Conservation (phyloP, 1,284 basidiomycete genomes). For the Moesziomyces antarcticus region DNA sequence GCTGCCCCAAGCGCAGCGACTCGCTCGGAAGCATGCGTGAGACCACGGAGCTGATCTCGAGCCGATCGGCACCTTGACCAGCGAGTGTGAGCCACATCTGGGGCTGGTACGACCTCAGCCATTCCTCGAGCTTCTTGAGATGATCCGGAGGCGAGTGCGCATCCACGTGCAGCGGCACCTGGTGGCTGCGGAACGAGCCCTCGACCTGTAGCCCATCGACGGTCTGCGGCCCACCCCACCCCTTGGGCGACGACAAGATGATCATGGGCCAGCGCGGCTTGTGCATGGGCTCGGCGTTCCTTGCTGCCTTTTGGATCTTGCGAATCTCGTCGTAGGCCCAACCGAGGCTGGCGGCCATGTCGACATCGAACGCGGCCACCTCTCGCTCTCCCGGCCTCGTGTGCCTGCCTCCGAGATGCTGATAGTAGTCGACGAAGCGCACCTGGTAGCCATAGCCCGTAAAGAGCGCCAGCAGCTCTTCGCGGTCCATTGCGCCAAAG, state of each 20-base stretch:
- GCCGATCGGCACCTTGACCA: conserved; percentile 65
- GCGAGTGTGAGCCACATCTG: conserved; percentile 59
- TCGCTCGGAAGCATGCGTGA: conserved; percentile 73
- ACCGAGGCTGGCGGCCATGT: conserved; percentile 80
- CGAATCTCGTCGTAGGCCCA: conserved; percentile 72
- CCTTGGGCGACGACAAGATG: conserved; percentile 83
- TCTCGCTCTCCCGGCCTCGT: conserved; percentile 69
- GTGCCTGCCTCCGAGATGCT: conserved; percentile 73
- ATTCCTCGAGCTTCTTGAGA: conserved; percentile 75
- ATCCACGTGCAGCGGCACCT: conserved; percentile 84
- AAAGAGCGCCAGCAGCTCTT: conserved; percentile 79
- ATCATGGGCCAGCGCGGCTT: conserved; percentile 89
- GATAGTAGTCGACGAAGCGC: conserved; percentile 78
- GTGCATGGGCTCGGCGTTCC: conserved; percentile 77
- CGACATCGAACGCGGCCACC: conserved; percentile 69
- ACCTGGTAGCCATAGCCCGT: conserved; percentile 72
- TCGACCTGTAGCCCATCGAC: conserved; percentile 79
- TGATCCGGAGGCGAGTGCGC: conserved; percentile 72
- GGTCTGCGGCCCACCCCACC: conserved; percentile 74
- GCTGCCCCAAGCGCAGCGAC: conserved; percentile 75
- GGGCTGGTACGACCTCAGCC: conserved; percentile 72
- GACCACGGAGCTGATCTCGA: conserved; percentile 65
- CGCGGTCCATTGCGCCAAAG: conserved; percentile 87
- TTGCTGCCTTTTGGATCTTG: conserved; percentile 81
- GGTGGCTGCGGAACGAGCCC: conserved; percentile 77